Evolutionary conservation across 345 rosid genomes (phyloP), one percentile per base, ranked within the genome.

Genomic region (Camelina neglecta): DNA sequence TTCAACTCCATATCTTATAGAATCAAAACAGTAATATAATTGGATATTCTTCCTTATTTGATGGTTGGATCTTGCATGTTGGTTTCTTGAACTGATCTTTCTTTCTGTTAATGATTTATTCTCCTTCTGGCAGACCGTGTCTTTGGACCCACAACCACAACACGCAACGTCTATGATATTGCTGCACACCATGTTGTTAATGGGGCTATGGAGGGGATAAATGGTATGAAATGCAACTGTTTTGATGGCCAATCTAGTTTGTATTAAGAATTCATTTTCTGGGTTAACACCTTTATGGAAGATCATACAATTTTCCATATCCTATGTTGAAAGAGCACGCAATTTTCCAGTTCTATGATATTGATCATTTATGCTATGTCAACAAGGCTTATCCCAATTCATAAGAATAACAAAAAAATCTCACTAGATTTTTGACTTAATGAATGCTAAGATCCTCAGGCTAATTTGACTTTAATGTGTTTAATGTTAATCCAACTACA

Each of bases 131-230:
- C 84, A 95, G 99, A 95, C 84, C 89, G 94, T 38, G 99, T 95
- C 48, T 92, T 95, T 83, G 99, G 99, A 69, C 99, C 99, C 21
- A 95, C 99, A 33, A 95, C 99, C 72, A 95, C 99, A 58, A 95
- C 99, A n/a, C 96, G 99, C 59, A 97, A 95, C 82, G 99, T 95
- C 53, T 90, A 92, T 76, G 99, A 95, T 84, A 86, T 95, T 78
- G 91, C 98, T 80, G 93, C 98, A 38, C 99, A 92, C 78, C 97
- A 95, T 84, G 93, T 92, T 81, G 90, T 95, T 75, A 79, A 81
- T 81, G 97, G 99, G 81, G 88, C 97, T 36, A 95, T 95, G 99
- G 97, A 95, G 75, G 99, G 99, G 76, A 57, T 95, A 74, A 95
- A 87, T 62, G 99, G 99, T 95, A 87, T 66, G 76, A 59, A 44